Conservation (phyloP, 768 basidiomycete species). For the Gloeostereum incarnatum region DNA sequence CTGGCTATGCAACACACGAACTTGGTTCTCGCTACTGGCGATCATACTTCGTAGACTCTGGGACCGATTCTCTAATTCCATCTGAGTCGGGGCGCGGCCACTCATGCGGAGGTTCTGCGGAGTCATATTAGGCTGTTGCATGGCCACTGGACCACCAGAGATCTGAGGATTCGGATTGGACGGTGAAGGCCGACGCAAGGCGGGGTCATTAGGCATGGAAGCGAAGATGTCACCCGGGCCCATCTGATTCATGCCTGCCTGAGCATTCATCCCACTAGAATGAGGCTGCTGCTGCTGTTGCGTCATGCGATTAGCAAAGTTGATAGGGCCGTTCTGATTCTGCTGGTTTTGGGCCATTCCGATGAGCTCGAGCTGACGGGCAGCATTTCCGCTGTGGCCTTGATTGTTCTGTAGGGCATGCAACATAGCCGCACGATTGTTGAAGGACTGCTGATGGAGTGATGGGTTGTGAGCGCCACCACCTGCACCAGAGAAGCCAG, state of each 20-base stretch:
- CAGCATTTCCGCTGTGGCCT: slow-evolving; percentile 18
- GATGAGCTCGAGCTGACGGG: slow-evolving; percentile 41
- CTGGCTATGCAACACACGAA: slow-evolving; percentile 13
- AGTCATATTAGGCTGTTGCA: slow-evolving; percentile 7
- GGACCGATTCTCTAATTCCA: slow-evolving; percentile 10
- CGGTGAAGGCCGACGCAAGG: slow-evolving; percentile 42
- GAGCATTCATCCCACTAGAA: slow-evolving; percentile 1
- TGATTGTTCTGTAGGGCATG: slow-evolving; percentile 23
- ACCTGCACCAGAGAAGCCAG: slow-evolving; percentile 28
- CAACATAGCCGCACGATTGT: slow-evolving; percentile 26
- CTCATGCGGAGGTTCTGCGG: no score
- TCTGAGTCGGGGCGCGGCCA: slow-evolving; percentile 15
- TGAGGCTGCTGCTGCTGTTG: slow-evolving; percentile 21
- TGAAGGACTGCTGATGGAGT: slow-evolving; percentile 14
- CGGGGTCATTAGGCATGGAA: slow-evolving; percentile 29
- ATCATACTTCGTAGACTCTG: slow-evolving; percentile 10
- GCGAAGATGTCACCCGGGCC: slow-evolving; percentile 35
- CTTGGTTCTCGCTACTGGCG: slow-evolving; percentile 9
- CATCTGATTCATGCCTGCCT: slow-evolving; percentile 1
- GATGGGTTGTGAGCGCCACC: slow-evolving; percentile 25
- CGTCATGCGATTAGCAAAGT: slow-evolving; percentile 22
- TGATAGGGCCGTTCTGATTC: slow-evolving; percentile 28
- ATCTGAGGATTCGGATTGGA: slow-evolving; percentile 19
- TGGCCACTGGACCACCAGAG: slow-evolving; percentile 1
- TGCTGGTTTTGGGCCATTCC: slow-evolving; percentile 36